Conservation (phyloP, 768 basidiomycete species). For the Gyrodon lividus region DNA sequence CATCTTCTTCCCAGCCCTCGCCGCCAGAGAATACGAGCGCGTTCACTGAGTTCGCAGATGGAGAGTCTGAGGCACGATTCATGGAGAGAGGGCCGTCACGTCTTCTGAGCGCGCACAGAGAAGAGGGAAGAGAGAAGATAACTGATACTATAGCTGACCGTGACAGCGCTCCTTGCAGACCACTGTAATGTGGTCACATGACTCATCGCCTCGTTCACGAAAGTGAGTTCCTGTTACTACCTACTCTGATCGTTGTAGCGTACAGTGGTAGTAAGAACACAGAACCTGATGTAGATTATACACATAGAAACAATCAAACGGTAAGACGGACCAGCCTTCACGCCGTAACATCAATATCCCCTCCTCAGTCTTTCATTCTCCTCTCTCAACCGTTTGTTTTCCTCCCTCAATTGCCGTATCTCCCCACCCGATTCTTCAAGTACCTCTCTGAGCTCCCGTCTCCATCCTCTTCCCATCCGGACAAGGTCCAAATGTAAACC, state of each 20-base stretch:
- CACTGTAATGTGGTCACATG: no score
- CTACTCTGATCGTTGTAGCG: no score
- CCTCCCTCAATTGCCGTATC: slow-evolving; percentile 43
- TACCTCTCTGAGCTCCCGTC: slow-evolving; percentile 56
- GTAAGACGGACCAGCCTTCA: neutral
- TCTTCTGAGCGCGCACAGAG: neutral
- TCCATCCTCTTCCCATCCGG: slow-evolving; percentile 69
- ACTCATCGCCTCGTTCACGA: no score
- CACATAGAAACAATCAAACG: neutral
- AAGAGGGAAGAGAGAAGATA: no score
- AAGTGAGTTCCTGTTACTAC: no score
- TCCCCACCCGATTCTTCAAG: slow-evolving; percentile 66
- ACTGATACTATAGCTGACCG: no score
- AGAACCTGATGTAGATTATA: neutral
- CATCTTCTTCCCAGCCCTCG: slow-evolving; percentile 18
- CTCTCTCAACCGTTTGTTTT: slow-evolving; percentile 55
- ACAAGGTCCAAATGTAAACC: slow-evolving; percentile 74
- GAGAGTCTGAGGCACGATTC: slow-evolving; percentile 5
- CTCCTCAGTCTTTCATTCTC: slow-evolving; percentile 64
- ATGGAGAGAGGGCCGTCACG: slow-evolving; percentile 3
- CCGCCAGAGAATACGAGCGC: slow-evolving; percentile 34
- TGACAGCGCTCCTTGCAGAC: no score
- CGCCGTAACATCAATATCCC: slow-evolving; percentile 23
- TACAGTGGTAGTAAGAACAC: neutral
- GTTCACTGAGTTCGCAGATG: slow-evolving; percentile 16